Conservation (phyloP, 176 grass and related monocot genomes). For the Hordeum vulgare region DNA sequence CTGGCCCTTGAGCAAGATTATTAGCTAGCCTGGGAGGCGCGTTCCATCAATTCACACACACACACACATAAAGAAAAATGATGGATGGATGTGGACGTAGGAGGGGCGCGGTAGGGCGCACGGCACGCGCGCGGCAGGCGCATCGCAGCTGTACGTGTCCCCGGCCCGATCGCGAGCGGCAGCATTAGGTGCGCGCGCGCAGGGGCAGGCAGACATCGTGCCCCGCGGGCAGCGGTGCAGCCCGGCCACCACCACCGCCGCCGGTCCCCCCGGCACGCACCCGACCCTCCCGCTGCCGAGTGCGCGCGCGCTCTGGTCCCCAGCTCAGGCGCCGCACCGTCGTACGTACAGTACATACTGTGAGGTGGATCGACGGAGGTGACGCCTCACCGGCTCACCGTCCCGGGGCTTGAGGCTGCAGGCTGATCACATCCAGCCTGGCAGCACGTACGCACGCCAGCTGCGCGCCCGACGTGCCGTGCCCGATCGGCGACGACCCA, state of each 20-base stretch:
- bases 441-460: background rate
- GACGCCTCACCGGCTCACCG: background rate
- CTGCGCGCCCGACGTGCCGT: background rate
- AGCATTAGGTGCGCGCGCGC: constrained; percentile 18
- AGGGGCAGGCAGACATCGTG: constrained; percentile 3
- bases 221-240: constrained; percentile 24
- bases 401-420: background rate
- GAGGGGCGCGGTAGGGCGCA: background rate
- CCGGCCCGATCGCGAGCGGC: background rate
- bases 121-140: background rate
- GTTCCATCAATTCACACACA: background rate
- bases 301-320: background rate
- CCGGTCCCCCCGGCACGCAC: background rate
- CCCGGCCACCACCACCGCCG: constrained; percentile 26
- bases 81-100: background rate
- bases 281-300: background rate
- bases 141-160: constrained; percentile 4
- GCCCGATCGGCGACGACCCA: background rate
- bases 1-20: constrained; percentile 28
- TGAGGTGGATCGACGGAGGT: background rate
- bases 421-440: background rate
- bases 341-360: background rate
- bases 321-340: background rate
- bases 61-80: too few species aligned
- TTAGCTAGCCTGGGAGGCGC: background rate